Evolutionary conservation across 106 monocot species (phyloP).

Genomic region (Agapanthus africanus): DNA sequence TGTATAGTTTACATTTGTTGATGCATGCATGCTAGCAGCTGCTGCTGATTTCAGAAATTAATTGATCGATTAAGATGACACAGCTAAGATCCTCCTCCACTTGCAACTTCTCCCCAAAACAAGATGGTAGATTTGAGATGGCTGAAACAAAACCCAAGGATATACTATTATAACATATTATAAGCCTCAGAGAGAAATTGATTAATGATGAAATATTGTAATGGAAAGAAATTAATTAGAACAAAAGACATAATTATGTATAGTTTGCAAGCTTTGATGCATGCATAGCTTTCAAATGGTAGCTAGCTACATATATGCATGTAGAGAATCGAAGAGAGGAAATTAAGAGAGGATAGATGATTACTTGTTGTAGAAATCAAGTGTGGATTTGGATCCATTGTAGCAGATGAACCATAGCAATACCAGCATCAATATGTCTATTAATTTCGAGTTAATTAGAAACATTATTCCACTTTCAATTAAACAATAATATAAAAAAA

Average conservation of each 20-base stretch:
- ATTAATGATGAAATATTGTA: neutral
- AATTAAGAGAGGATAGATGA: neutral
- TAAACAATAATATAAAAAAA: neutral
- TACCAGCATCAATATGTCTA: conserved; percentile 40
- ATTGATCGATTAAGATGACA: neutral
- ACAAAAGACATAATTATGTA: neutral
- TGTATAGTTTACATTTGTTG: neutral
- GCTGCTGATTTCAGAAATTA: too few relatives aligned
- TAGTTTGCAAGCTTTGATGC: neutral
- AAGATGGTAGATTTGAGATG: neutral
- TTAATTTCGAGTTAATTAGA: conserved; percentile 17
- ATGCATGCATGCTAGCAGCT: too few relatives aligned
- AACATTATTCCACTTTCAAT: neutral
- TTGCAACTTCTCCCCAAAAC: neutral
- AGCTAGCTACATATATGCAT: too few relatives aligned
- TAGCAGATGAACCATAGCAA: conserved; percentile 59
- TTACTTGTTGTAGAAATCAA: conserved; percentile 14
- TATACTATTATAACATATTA: neutral
- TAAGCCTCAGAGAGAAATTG: neutral
- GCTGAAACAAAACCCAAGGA: neutral
- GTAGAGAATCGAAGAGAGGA: neutral
- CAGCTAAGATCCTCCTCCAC: neutral
- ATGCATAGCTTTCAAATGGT: too few relatives aligned
- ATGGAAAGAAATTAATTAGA: neutral
- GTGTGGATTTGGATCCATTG: conserved; percentile 33